Percentiles rank a stretch among this genome's conserved stretches.
phyloP scores from a whole-genome alignment of 2,329 filamentous ascomycete genomes.

The Beauveria rudraprayagi region DNA sequence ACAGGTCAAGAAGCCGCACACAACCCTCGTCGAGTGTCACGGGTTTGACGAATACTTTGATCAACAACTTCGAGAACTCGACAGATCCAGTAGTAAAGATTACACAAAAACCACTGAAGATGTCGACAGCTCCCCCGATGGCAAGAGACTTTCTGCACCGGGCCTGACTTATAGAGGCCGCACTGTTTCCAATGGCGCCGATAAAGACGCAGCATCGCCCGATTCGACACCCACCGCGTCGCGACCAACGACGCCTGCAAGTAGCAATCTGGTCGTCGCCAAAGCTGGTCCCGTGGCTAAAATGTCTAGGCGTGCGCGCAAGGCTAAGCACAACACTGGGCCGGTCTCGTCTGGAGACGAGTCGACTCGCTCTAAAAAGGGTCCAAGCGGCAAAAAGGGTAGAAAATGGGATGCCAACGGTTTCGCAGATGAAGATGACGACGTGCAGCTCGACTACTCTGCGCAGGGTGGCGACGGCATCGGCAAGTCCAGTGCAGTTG shows the following conservation, averaged over 20 bases:
- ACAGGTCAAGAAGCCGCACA: conserved; percentile 73
- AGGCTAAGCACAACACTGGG: conserved; percentile 56
- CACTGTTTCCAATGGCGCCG: conserved; percentile 23
- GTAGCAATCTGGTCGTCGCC: conserved; percentile 55
- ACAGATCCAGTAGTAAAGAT: conserved; percentile 40
- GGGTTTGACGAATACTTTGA: conserved; percentile 92
- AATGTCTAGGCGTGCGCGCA: conserved; percentile 72
- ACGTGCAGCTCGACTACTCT: conserved; percentile 85
- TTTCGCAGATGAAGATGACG: conserved; percentile 73
- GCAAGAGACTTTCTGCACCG: conserved; percentile 23
- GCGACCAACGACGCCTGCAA: conserved; percentile 66
- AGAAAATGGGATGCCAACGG: conserved; percentile 91
- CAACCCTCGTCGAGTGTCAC: conserved; percentile 66
- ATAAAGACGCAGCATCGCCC: conserved; percentile 41
- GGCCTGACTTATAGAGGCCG: conserved; percentile 34
- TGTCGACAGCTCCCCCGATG: conserved; percentile 11
- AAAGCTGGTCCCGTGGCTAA: conserved; percentile 69
- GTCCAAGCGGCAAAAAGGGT: conserved; percentile 69
- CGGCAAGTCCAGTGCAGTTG: conserved; percentile 52
- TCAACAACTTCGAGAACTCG: conserved; percentile 79
- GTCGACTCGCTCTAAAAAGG: conserved; percentile 45
- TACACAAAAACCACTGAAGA: conserved; percentile 18
- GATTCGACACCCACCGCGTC: conserved; percentile 71
- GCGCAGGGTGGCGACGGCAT: conserved; percentile 39
- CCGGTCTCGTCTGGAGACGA: conserved; percentile 81